Evolutionary conservation across 2,329 filamentous ascomycete species (phyloP).

Genomic region (Fusarium abutilonis): DNA sequence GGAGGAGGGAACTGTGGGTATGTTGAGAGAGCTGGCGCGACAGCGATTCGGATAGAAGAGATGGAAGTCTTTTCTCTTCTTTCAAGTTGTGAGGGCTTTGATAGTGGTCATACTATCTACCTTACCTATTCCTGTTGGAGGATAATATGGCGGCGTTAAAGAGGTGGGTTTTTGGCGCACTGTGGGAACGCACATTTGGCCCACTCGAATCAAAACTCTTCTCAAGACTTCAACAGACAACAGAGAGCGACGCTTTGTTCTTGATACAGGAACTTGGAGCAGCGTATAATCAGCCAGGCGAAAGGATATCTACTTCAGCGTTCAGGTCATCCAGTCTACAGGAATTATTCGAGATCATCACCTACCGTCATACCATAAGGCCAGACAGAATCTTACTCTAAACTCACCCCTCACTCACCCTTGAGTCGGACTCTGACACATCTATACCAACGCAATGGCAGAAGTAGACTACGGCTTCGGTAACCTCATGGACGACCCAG

Average conservation of each 20-base stretch:
- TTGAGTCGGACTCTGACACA: neutral
- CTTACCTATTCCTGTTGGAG: too few relatives aligned
- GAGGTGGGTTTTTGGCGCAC: constrained; percentile 36
- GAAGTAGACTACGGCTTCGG: constrained; percentile 53
- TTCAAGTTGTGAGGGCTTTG: neutral
- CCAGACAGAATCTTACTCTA: constrained; percentile 9
- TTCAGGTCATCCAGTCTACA: neutral
- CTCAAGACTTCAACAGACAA: constrained; percentile 31
- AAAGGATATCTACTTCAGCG: neutral
- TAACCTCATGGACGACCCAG: constrained; percentile 81
- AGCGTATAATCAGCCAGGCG: neutral
- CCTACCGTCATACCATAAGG: neutral
- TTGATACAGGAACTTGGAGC: constrained; percentile 1
- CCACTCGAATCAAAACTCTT: constrained; percentile 47
- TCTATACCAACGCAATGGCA: constrained; percentile 42
- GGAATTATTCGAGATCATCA: neutral
- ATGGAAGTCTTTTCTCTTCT: neutral
- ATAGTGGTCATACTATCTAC: neutral
- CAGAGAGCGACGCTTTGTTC: constrained; percentile 13
- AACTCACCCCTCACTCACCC: constrained; percentile 16
- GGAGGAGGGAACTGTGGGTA: constrained; percentile 86
- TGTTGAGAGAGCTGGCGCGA: constrained; percentile 80
- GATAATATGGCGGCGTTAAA: neutral
- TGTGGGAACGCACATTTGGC: constrained; percentile 44
- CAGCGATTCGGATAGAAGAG: constrained; percentile 73